A percentile compares a stretch with the other conserved stretches of the same genome.
Conservation (phyloP, 345 rosid genomes). For the Melastoma malabathricum region DNA sequence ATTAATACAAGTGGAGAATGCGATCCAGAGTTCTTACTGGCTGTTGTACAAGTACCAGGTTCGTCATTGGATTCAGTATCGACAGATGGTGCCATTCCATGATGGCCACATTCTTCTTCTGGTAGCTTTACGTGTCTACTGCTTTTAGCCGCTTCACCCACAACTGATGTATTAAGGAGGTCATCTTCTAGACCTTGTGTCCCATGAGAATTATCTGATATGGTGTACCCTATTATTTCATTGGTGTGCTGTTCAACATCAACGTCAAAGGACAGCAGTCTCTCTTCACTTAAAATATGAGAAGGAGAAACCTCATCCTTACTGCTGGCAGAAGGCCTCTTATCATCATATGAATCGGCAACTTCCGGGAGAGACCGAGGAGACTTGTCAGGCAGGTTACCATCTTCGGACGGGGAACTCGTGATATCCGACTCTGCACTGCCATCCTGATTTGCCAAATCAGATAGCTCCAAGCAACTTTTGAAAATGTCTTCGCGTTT, state of each 20-base stretch:
- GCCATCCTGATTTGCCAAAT: constrained; percentile 22
- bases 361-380: constrained; percentile 10
- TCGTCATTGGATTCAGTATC: too few relatives aligned
- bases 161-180: constrained; percentile 20
- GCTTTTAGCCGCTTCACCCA: constrained; percentile 16
- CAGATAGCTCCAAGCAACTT: constrained; percentile 38
- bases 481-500: constrained; percentile 28
- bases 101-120: constrained; percentile 19
- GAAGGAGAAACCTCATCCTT: constrained; percentile 13
- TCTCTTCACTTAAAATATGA: constrained; percentile 8
- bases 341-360: constrained; percentile 21
- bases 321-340: constrained; percentile 9
- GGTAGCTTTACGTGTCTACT: constrained; percentile 9
- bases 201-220: constrained; percentile 14
- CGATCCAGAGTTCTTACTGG: constrained; percentile 2
- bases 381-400: constrained; percentile 12
- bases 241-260: constrained; percentile 9
- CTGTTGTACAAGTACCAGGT: too few relatives aligned
- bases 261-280: constrained; percentile 8
- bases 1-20: not conserved
- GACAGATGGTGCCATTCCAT: constrained; percentile 18
- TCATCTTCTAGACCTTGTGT: constrained; percentile 20
- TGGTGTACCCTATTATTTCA: constrained; percentile 3
- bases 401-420: constrained; percentile 17
- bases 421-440: constrained; percentile 14